Base-by-base conservation (phyloP, 2,329 filamentous ascomycete species). In the Penicillium sp. region DNA sequence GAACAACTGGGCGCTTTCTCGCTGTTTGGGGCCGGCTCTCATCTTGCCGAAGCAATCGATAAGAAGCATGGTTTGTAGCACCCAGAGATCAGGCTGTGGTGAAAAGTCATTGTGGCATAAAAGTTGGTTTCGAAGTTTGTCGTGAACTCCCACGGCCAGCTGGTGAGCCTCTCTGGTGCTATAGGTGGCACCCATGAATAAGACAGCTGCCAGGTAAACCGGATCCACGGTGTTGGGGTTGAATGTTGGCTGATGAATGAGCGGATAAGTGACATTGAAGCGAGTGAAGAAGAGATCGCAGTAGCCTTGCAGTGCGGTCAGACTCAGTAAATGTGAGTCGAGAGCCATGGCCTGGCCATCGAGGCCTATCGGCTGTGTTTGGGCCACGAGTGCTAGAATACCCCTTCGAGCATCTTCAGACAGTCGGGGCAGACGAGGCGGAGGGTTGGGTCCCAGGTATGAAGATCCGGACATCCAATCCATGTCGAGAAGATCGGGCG, bases 21-120 rank as follows among this genome's bases (percentile, higher is more conserved):
- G 78, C 54, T 84, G 80, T 40, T 79, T 79, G 50, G 81, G 79
- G 0, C 80, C 80, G 0, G 80, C 80, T 44, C 80, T 69, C 29
- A 77, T 80, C 59, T 84, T 84, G 2, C 81, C 81, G 45, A 84
- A 83, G 52, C 80, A 83, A 51, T 84, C 81, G 0, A 83, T 79
- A 0, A 84, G 64, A 7, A 84, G 63, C 27, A 84, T 81, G 0
- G 78, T 78, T 49, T 84, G 79, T 0, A 84, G 54, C 0, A 81
- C 74, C 80, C 80, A 84, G 0, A 84, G 65, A 18, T 79, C 73
- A 0, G 81, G 80, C n/a, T 75, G 74, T 0, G 80, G 69, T 0
- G 73, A 79, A 58, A 84, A 84, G 0, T 74, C 74, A 0, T 71
- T 65, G 56, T 80, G 77, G 9, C 75, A 74, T 43, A 84, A 77